Conservation (phyloP, 768 basidiomycete genomes). For the Neoboletus subvelutipes region DNA sequence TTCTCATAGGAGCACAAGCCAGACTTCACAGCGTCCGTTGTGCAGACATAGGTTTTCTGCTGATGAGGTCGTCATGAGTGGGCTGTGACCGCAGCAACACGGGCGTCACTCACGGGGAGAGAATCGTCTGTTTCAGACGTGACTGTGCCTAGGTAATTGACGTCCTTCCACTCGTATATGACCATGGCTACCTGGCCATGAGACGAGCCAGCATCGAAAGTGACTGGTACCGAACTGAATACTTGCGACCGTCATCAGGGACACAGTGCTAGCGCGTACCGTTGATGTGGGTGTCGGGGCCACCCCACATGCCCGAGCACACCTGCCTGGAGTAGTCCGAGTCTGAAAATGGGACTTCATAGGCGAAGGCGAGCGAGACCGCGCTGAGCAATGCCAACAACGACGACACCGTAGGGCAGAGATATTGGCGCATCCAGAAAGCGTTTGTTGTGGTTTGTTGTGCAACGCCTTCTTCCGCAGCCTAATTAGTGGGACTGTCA, state of each 20-base stretch:
- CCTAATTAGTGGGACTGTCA: slow-evolving; percentile 18
- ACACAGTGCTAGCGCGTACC: slow-evolving; percentile 44
- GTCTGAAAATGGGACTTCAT: slow-evolving; percentile 66
- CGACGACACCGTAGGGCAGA: slow-evolving; percentile 10
- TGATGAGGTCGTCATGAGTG: slow-evolving; percentile 25
- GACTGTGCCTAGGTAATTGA: slow-evolving; percentile 73
- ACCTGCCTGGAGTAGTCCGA: slow-evolving; percentile 85
- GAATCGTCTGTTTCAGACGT: slow-evolving; percentile 53
- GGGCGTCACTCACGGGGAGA: slow-evolving; percentile 57
- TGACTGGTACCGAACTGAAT: slow-evolving; percentile 45
- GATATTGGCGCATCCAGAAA: slow-evolving; percentile 28
- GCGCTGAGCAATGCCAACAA: slow-evolving; percentile 31
- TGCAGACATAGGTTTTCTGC: slow-evolving; percentile 95
- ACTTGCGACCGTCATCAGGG: slow-evolving; percentile 18
- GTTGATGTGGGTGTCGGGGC: slow-evolving; percentile 76
- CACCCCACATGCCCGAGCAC: slow-evolving; percentile 95
- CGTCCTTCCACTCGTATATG: slow-evolving; percentile 94
- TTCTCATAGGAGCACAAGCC: slow-evolving; percentile 68
- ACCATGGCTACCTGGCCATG: slow-evolving; percentile 91
- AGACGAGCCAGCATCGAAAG: slow-evolving; percentile 67
- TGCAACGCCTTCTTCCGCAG: slow-evolving; percentile 8
- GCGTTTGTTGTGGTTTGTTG: slow-evolving; percentile 32
- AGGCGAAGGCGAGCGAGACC: slow-evolving; percentile 43
- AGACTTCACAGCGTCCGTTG: slow-evolving; percentile 68
- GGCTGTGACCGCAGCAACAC: slow-evolving; percentile 11